Base-by-base conservation (phyloP, 2,329 filamentous ascomycete species). In the Verticillium klebahnii region DNA sequence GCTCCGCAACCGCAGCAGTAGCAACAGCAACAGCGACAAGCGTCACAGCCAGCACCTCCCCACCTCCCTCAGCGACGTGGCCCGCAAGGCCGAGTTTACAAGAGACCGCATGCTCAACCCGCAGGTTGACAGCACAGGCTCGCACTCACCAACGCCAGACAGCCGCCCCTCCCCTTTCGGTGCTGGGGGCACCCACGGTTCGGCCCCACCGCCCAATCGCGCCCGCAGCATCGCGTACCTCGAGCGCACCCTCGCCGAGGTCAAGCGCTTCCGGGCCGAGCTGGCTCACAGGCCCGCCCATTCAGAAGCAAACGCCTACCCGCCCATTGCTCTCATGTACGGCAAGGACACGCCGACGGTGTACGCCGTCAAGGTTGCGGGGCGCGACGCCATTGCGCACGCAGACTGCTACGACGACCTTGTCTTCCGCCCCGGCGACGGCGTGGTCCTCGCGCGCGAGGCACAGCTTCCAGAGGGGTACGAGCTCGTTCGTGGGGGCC, bases 381-480 rank as follows among this genome's bases (percentile, higher is more conserved):
- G 86, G 2, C 81, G 84, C 3, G 92, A 94, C 60, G 87, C 84
- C 0, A 97, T 97, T 67, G 84, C 87, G 58, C 86, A 87, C 64
- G 79, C 86, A 0, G 92, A 96, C 73, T 89, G 87, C 0, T 97
- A 96, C 72, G 92, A 96, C 66, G 89, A 96, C 68, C 81, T 98
- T 2, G 85, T 92, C 0, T 97, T 97, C 76, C 89, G 90, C 0
- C 89, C 89, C 25, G 93, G 93, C 2, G 93, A 98, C 71, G 94
- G 93, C 0, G 93, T 98, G 0, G 92, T 94, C 60, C 82, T 97
- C 7, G 91, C 93, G 0, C 86, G 86, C 58, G 91, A 94, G 64
- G 90, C 93, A 0, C 94, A 96, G 91, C 75, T 96, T 54, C 93
- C 93, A 0, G 77, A 85, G 2, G 93, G 93, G 0, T 97, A 97